phyloP scores from a whole-genome alignment of 305 asterid species.

The Plantago coronopus region DNA sequence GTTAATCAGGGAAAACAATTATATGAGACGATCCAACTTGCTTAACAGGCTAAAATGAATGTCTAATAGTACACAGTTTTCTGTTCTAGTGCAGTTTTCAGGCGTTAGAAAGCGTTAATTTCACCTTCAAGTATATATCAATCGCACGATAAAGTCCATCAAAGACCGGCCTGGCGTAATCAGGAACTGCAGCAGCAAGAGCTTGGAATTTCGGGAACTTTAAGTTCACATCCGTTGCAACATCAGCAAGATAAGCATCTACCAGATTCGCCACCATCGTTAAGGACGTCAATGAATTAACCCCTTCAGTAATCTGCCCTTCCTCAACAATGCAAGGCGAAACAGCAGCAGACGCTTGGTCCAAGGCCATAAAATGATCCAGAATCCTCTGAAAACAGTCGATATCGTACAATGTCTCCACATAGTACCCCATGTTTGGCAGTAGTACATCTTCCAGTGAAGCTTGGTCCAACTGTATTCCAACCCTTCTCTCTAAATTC shows the following conservation, averaged over 20 bases:
- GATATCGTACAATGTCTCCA: slow-evolving; percentile 67
- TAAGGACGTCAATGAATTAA: slow-evolving; percentile 43
- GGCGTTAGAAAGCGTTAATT: too few relatives aligned
- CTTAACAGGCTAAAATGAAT: background rate
- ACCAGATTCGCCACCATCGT: slow-evolving; percentile 84
- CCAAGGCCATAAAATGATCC: slow-evolving; percentile 67
- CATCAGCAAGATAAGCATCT: slow-evolving; percentile 82
- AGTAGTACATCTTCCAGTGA: slow-evolving; percentile 65
- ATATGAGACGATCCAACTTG: background rate
- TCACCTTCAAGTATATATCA: slow-evolving; percentile 83
- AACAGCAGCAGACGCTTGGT: slow-evolving; percentile 48
- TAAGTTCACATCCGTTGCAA: slow-evolving; percentile 68
- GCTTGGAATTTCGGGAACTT: slow-evolving; percentile 77
- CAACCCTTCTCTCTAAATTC: slow-evolving; percentile 67
- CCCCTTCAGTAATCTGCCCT: slow-evolving; percentile 39
- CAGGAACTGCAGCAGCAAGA: slow-evolving; percentile 77
- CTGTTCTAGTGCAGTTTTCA: too few relatives aligned
- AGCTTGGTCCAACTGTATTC: slow-evolving; percentile 72
- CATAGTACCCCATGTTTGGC: slow-evolving; percentile 68
- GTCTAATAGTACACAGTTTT: background rate
- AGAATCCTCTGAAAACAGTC: slow-evolving; percentile 92
- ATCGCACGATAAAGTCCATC: slow-evolving; percentile 89
- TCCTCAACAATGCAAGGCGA: slow-evolving; percentile 70
- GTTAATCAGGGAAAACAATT: background rate
- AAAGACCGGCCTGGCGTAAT: slow-evolving; percentile 68